phyloP scores from a whole-genome alignment of 257 asterid species.

The Henckelia pumila region DNA sequence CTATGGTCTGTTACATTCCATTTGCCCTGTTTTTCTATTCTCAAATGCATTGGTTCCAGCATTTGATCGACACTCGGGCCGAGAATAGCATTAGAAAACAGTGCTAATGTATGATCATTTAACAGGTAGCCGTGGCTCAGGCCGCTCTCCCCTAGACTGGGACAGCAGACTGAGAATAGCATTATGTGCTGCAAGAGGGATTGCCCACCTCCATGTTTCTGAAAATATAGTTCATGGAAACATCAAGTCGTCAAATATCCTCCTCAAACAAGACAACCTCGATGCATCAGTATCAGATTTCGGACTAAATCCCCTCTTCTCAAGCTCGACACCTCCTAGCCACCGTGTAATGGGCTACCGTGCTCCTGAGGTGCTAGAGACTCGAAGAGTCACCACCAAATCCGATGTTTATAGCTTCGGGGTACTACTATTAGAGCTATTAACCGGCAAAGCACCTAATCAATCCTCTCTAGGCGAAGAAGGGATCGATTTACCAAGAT shows the following conservation, averaged over 20 bases:
- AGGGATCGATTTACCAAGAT: constrained; percentile 90
- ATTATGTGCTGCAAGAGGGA: constrained; percentile 72
- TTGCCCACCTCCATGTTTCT: constrained; percentile 68
- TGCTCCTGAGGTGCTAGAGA: constrained; percentile 89
- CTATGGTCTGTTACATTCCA: neutral
- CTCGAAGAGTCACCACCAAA: constrained; percentile 68
- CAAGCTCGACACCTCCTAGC: constrained; percentile 54
- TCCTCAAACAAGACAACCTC: constrained; percentile 62
- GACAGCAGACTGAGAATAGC: constrained; percentile 78
- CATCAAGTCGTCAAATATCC: constrained; percentile 90
- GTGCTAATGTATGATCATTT: constrained; percentile 13
- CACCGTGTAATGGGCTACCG: constrained; percentile 89
- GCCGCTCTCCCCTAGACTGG: constrained; percentile 97
- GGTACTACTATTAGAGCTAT: constrained; percentile 67
- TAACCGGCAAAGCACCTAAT: constrained; percentile 92
- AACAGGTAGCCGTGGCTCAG: constrained; percentile 94
- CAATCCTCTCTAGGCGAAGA: constrained; percentile 94
- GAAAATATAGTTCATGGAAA: constrained; percentile 82
- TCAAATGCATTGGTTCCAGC: neutral
- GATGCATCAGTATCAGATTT: constrained; percentile 73
- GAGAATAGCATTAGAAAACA: too few species aligned
- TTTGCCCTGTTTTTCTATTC: neutral
- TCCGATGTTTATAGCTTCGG: constrained; percentile 94
- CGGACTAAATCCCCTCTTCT: constrained; percentile 78
- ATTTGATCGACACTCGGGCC: neutral